phyloP scores from a whole-genome alignment of 257 asterid species.

The Verbascum thapsus region DNA sequence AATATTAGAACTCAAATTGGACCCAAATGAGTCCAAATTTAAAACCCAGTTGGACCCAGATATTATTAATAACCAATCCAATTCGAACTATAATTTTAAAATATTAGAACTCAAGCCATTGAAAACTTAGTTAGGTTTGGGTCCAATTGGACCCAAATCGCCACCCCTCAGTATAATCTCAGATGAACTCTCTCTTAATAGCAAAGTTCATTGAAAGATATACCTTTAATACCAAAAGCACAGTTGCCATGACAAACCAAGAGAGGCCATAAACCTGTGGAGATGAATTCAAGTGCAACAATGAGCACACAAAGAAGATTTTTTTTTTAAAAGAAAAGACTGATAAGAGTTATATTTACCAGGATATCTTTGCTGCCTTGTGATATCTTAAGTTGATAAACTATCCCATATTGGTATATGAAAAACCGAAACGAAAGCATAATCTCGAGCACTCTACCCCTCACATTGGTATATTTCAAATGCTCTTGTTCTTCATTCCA shows the following conservation, averaged over 20 bases:
- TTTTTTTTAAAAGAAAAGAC: neutral
- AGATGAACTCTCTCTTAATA: too few species aligned
- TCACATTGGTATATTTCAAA: constrained; percentile 62
- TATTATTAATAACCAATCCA: too few species aligned
- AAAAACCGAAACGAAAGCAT: constrained; percentile 79
- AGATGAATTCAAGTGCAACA: constrained; percentile 27
- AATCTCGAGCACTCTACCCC: constrained; percentile 82
- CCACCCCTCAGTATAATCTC: too few species aligned
- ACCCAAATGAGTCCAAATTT: too few species aligned
- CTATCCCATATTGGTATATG: constrained; percentile 92
- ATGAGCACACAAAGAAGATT: constrained; percentile 27
- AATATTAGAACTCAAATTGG: too few species aligned
- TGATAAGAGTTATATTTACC: constrained; percentile 45
- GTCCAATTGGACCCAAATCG: too few species aligned
- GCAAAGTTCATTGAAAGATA: neutral
- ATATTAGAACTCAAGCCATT: too few species aligned
- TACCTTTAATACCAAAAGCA: constrained; percentile 86
- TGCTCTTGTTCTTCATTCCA: constrained; percentile 97
- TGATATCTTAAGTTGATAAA: constrained; percentile 86
- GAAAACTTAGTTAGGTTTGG: too few species aligned
- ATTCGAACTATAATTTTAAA: too few species aligned
- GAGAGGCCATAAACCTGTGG: constrained; percentile 91
- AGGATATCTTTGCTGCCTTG: constrained; percentile 62
- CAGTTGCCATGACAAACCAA: constrained; percentile 88
- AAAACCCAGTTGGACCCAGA: too few species aligned